Evolutionary conservation across 1,284 basidiomycete species (phyloP).

Genomic region (Naganishia liquefaciens): DNA sequence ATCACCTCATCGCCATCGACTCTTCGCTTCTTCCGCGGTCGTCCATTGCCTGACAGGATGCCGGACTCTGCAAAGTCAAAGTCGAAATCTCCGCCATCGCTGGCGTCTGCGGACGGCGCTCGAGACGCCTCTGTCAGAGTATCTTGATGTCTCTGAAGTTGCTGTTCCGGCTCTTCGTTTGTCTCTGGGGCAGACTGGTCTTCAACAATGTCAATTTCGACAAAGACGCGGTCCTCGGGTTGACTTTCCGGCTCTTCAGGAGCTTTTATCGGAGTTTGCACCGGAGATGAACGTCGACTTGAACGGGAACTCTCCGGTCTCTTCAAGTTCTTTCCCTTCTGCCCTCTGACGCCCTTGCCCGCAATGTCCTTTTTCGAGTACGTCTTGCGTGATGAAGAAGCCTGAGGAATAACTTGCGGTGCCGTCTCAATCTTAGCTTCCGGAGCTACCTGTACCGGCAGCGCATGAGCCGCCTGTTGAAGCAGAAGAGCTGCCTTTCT

Average conservation of each 20-base stretch:
- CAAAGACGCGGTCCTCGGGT: slow-evolving; percentile 13
- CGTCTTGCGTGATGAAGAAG: not conserved
- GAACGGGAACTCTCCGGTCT: not conserved
- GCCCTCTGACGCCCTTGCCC: not conserved
- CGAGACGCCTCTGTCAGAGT: slow-evolving; percentile 11
- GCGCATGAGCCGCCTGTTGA: not conserved
- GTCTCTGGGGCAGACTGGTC: not conserved
- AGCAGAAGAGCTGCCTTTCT: slow-evolving; percentile 35
- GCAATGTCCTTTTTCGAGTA: slow-evolving; percentile 14
- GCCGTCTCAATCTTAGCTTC: too few relatives aligned
- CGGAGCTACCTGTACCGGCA: not conserved
- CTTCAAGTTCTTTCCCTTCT: not conserved
- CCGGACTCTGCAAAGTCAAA: slow-evolving; percentile 38
- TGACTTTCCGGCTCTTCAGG: not conserved
- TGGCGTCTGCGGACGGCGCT: slow-evolving; percentile 22
- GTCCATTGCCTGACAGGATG: slow-evolving; percentile 15
- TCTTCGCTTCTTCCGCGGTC: slow-evolving; percentile 31
- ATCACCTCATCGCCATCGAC: slow-evolving; percentile 2
- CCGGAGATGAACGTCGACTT: not conserved
- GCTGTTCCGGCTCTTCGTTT: not conserved
- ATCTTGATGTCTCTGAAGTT: slow-evolving; percentile 6
- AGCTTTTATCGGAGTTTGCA: not conserved
- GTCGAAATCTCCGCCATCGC: slow-evolving; percentile 37
- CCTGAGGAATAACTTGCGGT: not conserved
- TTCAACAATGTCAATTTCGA: slow-evolving; percentile 21